A percentile compares a stretch with the other conserved stretches of the same genome.
These are phyloP conservation scores for Monosporascus sp. DNA, from an alignment of 2,329 filamentous ascomycete genomes.

Conservation along the genomic window DNA sequence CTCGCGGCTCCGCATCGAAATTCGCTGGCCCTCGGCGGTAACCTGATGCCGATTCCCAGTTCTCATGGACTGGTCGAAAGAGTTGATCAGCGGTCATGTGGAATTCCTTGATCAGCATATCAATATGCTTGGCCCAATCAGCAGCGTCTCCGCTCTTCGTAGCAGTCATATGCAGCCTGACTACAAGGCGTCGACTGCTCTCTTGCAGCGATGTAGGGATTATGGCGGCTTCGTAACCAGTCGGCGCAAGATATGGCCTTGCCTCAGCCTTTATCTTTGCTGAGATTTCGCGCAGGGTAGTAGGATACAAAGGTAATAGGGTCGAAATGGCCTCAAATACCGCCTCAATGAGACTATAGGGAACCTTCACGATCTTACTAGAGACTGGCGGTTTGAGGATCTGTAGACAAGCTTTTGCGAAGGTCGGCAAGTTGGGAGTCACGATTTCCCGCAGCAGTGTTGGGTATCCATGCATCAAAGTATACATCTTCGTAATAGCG, in stretches of 20 bases:
- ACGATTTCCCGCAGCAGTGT: slow-evolving; percentile 83
- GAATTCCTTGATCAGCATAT: slow-evolving; percentile 54
- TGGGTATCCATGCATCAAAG: slow-evolving; percentile 73
- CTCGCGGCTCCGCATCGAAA: slow-evolving; percentile 40
- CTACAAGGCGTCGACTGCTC: slow-evolving; percentile 58
- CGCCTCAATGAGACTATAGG: slow-evolving; percentile 53
- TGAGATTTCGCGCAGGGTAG: slow-evolving; percentile 73
- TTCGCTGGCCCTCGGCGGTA: slow-evolving; percentile 38
- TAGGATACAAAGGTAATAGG: slow-evolving; percentile 74
- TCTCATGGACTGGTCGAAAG: slow-evolving; percentile 73
- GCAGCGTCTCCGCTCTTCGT: slow-evolving; percentile 71
- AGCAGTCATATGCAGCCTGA: slow-evolving; percentile 72
- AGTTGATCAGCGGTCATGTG: slow-evolving; percentile 71
- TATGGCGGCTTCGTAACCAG: slow-evolving; percentile 43
- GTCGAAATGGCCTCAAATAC: slow-evolving; percentile 66
- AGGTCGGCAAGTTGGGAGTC: slow-evolving; percentile 71
- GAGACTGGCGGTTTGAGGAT: slow-evolving; percentile 46
- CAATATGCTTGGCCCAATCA: slow-evolving; percentile 70
- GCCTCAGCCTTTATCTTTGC: slow-evolving; percentile 61
- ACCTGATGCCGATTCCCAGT: slow-evolving; percentile 66
- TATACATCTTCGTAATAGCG: slow-evolving; percentile 76
- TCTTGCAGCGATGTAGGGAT: slow-evolving; percentile 48
- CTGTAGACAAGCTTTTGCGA: slow-evolving; percentile 67
- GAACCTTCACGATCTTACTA: slow-evolving; percentile 33
- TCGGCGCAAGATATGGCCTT: slow-evolving; percentile 57